phyloP scores from a whole-genome alignment of 192 early-diverging fungal species.

The Gonapodya prolifera region DNA sequence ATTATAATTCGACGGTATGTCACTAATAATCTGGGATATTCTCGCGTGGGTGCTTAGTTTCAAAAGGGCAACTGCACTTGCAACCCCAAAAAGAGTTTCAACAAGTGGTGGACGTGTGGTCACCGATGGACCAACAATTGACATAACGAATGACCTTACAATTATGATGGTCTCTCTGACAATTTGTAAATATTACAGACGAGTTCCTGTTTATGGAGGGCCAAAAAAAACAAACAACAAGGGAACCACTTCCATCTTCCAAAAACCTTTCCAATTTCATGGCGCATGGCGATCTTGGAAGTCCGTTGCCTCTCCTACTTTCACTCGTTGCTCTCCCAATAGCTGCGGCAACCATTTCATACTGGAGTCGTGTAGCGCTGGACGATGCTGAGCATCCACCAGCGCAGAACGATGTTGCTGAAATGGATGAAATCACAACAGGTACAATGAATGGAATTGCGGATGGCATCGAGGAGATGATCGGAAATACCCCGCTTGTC shows the following conservation, averaged over 20 bases:
- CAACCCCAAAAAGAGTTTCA: neutral
- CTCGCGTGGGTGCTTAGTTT: neutral
- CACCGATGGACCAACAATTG: neutral
- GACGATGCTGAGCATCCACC: neutral
- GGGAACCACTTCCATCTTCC: too few species aligned
- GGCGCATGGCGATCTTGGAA: too few species aligned
- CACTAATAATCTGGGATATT: too few species aligned
- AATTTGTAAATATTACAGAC: too few species aligned
- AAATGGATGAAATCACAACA: too few species aligned
- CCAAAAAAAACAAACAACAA: too few species aligned
- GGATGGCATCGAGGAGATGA: conserved; percentile 66
- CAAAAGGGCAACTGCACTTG: neutral
- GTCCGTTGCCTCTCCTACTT: too few species aligned
- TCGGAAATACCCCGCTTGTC: conserved; percentile 87
- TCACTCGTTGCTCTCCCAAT: neutral
- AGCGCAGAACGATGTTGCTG: too few species aligned
- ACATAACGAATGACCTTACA: neutral
- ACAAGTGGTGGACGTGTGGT: neutral
- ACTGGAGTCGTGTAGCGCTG: neutral
- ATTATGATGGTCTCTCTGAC: neutral
- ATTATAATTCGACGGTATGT: too few species aligned
- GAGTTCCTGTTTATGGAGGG: too few species aligned
- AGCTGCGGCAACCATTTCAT: neutral
- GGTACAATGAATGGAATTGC: conserved; percentile 19
- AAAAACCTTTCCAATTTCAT: too few species aligned